Base-by-base conservation (phyloP, 1,139 yeast species). In the Kodamaea derodonti region DNA sequence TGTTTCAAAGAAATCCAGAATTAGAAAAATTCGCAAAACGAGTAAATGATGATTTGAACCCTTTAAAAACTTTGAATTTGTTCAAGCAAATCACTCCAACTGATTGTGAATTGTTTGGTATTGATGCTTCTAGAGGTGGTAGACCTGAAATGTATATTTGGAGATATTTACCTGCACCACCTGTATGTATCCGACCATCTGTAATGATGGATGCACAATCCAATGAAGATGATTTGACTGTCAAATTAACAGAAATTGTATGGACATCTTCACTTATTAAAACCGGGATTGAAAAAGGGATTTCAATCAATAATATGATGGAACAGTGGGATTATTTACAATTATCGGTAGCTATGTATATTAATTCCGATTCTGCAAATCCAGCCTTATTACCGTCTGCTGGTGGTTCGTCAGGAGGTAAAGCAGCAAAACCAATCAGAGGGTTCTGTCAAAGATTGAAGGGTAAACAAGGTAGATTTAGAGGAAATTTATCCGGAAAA, bases 301-400 rank as follows among this genome's bases (percentile, higher is more conserved):
- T 92, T 46, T 79, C 97, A 10, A 80, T 94, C 51, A 84, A 86
- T 44, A 85, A 87, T 49, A 71, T 94, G 58, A 88, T 92, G 96
- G 98, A 92, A 54, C 97, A 92, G 54, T 94, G 99, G 99, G 99
- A 94, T 53, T 92, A 86, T 55, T 65, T 94, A 46, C 98, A 94
- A 60, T 69, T 92, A 38, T 86, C 96, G 1, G 90, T 94, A 35
- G 99, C 98, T 29, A 85, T 94, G 86, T 94, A 94, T 59, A 92
- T 94, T 49, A 94, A 94, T 57, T 87, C 97, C 1, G 99, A 94
- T 60, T 83, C 95, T 28, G 92, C 88, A n/a, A 80, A 82, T 37
- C 90, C 92, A 4, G 81, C 88, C 2, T 70, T 81, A 56, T 60
- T 81, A 42, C 85, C 86, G 6, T 77, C 80, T 14, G 63, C 72